These are phyloP conservation scores for Colletotrichum gloeosporioides DNA, from an alignment of 2,329 filamentous ascomycete genomes.

Conservation along the genomic window DNA sequence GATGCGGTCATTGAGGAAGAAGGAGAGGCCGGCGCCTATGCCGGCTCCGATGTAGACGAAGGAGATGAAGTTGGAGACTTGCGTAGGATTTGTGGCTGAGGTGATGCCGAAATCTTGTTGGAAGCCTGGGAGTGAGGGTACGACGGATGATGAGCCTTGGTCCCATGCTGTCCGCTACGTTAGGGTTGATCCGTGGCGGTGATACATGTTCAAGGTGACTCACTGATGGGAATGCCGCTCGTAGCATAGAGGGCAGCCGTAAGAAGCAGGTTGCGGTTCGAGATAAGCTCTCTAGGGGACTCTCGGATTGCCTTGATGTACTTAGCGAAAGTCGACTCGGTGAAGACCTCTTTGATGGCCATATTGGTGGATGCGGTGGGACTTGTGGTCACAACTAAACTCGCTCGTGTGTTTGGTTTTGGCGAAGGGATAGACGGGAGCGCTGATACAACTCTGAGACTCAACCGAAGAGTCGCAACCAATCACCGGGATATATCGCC, in stretches of 20 bases:
- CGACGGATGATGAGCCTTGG: conserved; percentile 21
- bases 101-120: conserved; percentile 37
- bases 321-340: conserved; percentile 7
- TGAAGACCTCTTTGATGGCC: background rate
- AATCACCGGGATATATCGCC: background rate
- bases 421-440: background rate
- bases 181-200: background rate
- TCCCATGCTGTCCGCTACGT: background rate
- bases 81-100: conserved; percentile 18
- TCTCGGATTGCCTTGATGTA: conserved; percentile 21
- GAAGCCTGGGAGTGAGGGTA: conserved; percentile 39
- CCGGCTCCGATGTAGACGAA: conserved; percentile 32
- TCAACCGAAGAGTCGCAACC: background rate
- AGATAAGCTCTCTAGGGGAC: conserved; percentile 24
- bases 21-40: conserved; percentile 32
- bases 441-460: background rate
- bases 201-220: background rate
- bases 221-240: conserved; percentile 21
- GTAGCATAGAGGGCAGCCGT: conserved; percentile 24
- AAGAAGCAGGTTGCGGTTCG: conserved; percentile 19
- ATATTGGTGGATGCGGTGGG: background rate
- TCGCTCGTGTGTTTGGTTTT: background rate
- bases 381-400: background rate
- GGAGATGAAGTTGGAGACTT: conserved; percentile 40
- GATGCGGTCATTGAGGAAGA: conserved; percentile 46